Evolutionary conservation across 805 yeast genomes (phyloP), one percentile per base, ranked within the genome.

Genomic region (Yarrowia sp.): DNA sequence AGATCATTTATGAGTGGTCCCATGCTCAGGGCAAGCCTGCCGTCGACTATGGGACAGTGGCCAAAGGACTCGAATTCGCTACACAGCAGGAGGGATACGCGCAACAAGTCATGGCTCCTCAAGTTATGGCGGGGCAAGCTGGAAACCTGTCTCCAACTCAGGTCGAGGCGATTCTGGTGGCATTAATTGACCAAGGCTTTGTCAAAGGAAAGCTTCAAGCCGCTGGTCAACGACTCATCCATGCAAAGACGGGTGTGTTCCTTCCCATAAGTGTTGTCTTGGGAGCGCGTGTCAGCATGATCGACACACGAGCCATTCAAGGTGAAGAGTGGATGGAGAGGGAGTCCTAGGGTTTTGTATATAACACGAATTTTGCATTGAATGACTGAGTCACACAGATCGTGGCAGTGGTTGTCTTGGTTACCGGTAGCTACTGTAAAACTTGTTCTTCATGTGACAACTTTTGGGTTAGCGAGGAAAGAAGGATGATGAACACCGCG

Each of bases 201-300:
- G 69, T 80, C 69, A 76, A 73, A 56, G 82, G 78, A n/a, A 77
- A 77, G 34, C 69, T 80, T 15, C 72, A 66, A 70, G 24, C 66
- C 75, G 36, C 71, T 71, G 20, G 67, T 70, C 9, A 42, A 39
- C 15, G 73, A 71, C 20, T 70, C 73, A 33, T 34, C 74, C 46
- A 61, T 9, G 77, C 78, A 1, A 60, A 68, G 6, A 63, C 74
- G 1, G 58, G 64, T 2, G 69, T 67, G 6, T 65, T 71, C 43
- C 70, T 68, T 34, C 58, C 66, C 1, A 44, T 71, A 2, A 14
- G 38, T 15, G 24, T n/a, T 5, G 46, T 61, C 6, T 8, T 61
- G 13, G 44, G 55, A 6, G 15, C 55, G 5, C 34, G 44, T 1
- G 30, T 19, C 46, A 34, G 46, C 20, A 19, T 19, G 1, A 12